A percentile compares a stretch with the other conserved stretches of the same genome.
Conservation (phyloP, 108 stramenopile genomes). For the Skeletonema grethae region DNA sequence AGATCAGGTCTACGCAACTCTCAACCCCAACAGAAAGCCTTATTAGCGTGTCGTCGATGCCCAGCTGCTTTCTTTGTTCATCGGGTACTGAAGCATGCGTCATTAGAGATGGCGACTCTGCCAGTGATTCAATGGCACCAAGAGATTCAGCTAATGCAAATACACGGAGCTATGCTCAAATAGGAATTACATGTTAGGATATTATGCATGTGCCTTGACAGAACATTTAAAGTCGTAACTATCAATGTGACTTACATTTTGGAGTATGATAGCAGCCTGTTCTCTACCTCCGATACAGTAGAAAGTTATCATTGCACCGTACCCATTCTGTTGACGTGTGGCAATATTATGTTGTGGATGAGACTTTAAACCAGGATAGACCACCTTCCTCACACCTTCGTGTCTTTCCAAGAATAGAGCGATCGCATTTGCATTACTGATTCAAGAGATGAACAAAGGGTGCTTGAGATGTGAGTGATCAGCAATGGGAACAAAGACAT, state of each 20-base stretch:
- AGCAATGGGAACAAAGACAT: background rate
- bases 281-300: slow-evolving; percentile 75
- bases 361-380: slow-evolving; percentile 82
- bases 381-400: slow-evolving; percentile 59
- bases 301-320: slow-evolving; percentile 91
- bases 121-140: slow-evolving; percentile 81
- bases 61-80: slow-evolving; percentile 59
- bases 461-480: background rate
- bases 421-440: slow-evolving; percentile 79
- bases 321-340: slow-evolving; percentile 70
- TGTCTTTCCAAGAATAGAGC: slow-evolving; percentile 73
- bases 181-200: background rate
- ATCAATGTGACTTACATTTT: slow-evolving; percentile 46
- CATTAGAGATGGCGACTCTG: slow-evolving; percentile 75
- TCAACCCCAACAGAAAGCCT: slow-evolving; percentile 75
- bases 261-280: slow-evolving; percentile 54
- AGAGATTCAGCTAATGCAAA: slow-evolving; percentile 71
- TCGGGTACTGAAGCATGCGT: slow-evolving; percentile 76
- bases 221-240: background rate
- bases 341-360: slow-evolving; percentile 89
- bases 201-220: background rate
- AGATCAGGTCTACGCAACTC: slow-evolving; percentile 54
- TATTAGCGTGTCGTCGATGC: slow-evolving; percentile 69
- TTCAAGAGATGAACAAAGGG: slow-evolving; percentile 3
- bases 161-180: slow-evolving; percentile 40